A percentile compares a stretch with the other conserved stretches of the same genome.
These are phyloP conservation scores for Penicillium macrosclerotiorum DNA, from an alignment of 495 filamentous ascomycete species.

Conservation along the genomic window DNA sequence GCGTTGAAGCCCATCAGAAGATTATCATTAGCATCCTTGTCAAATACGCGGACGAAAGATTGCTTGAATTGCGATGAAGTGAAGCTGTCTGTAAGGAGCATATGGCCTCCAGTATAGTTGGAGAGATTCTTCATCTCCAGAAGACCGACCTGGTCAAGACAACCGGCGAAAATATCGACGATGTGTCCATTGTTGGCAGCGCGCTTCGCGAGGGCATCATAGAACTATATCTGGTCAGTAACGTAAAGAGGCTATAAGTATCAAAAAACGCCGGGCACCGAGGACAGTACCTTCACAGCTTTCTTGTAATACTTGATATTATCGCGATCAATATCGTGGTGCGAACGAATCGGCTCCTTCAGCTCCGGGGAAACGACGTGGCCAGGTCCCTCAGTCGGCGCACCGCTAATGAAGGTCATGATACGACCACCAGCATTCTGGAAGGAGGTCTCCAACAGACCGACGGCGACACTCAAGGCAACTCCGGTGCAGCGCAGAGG, in stretches of 20 bases:
- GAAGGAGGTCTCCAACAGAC: constrained; percentile 89
- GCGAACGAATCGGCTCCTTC: constrained; percentile 94
- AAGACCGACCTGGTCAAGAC: constrained; percentile 95
- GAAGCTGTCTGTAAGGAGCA: constrained; percentile 98
- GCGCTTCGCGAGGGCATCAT: constrained; percentile 93
- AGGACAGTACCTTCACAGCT: constrained; percentile 75
- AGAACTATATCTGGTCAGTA: constrained; percentile 65
- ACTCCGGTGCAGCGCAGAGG: constrained; percentile 93
- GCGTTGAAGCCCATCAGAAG: constrained; percentile 99
- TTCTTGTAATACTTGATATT: constrained; percentile 99
- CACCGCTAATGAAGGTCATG: constrained; percentile 96
- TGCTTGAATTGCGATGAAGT: constrained; percentile 99
- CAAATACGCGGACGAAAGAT: constrained; percentile 94
- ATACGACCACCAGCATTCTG: constrained; percentile 92
- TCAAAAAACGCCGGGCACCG: too few relatives aligned
- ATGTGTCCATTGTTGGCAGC: constrained; percentile 96
- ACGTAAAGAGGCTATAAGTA: too few relatives aligned
- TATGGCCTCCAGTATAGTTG: constrained; percentile 95
- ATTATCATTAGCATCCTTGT: constrained; percentile 93
- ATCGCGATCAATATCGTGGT: constrained; percentile 98
- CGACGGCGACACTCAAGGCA: constrained; percentile 90
- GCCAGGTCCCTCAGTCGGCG: constrained; percentile 93
- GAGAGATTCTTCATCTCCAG: constrained; percentile 98
- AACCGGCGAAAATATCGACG: constrained; percentile 97
- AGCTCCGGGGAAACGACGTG: constrained; percentile 97